Conservation (phyloP, 371 early-diverging fungal genomes). For the Mortierella sp. region DNA sequence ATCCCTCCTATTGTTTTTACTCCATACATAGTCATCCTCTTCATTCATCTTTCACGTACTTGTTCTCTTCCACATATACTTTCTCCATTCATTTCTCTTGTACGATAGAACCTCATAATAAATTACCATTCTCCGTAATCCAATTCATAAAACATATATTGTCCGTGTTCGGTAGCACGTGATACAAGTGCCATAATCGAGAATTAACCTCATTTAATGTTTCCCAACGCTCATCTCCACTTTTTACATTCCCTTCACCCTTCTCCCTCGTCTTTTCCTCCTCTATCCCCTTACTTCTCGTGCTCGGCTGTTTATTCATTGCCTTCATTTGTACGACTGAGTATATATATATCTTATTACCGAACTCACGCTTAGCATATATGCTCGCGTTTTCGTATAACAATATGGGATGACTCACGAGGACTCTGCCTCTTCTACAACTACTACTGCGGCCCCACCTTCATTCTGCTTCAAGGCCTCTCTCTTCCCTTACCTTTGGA, state of each 20-base stretch:
- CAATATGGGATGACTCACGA: background rate
- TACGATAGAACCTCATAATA: background rate
- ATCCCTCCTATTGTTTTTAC: background rate
- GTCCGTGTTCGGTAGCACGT: too few relatives aligned
- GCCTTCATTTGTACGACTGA: background rate
- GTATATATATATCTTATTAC: background rate
- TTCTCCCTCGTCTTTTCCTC: background rate
- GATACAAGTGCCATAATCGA: too few relatives aligned
- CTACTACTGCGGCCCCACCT: background rate
- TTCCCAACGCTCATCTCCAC: background rate
- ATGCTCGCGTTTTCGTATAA: background rate
- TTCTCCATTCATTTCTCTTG: slow-evolving; percentile 12
- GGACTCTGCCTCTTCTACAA: background rate
- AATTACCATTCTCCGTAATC: background rate
- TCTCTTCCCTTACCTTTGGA: background rate
- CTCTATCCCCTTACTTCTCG: slow-evolving; percentile 7
- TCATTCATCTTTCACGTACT: slow-evolving; percentile 6
- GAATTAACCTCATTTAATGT: background rate
- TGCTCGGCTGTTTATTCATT: slow-evolving; percentile 2
- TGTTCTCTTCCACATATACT: slow-evolving; percentile 1
- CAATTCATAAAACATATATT: too few relatives aligned
- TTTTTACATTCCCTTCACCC: slow-evolving; percentile 8
- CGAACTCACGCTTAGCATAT: too few relatives aligned
- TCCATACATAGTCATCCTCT: background rate
- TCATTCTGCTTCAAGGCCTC: background rate